Evolutionary conservation across 805 yeast species (phyloP).

Genomic region (Wickerhamomyces mucosus): DNA sequence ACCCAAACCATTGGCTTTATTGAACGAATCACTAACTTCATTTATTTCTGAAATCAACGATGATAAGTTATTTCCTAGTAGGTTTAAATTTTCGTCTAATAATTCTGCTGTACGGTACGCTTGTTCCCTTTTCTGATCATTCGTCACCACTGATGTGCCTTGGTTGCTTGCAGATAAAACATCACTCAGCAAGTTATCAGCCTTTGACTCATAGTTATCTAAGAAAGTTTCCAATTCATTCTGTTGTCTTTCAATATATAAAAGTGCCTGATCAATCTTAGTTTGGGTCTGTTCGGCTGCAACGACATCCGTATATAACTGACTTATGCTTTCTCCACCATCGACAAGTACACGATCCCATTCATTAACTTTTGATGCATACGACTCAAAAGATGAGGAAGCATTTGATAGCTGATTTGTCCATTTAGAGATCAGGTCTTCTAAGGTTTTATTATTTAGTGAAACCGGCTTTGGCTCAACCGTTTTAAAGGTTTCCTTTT

Average conservation of each 20-base stretch:
- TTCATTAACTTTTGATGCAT: constrained; percentile 61
- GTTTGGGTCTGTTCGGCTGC: constrained; percentile 80
- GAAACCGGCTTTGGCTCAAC: constrained; percentile 63
- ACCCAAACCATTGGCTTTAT: constrained; percentile 43
- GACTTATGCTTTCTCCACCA: constrained; percentile 78
- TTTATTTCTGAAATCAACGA: constrained; percentile 76
- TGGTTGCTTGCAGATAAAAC: constrained; percentile 20
- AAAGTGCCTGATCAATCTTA: constrained; percentile 78
- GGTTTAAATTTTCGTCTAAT: constrained; percentile 71
- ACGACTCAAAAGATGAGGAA: constrained; percentile 62
- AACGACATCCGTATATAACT: constrained; percentile 65
- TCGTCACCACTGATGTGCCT: constrained; percentile 32
- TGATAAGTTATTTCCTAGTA: constrained; percentile 65
- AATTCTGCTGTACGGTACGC: constrained; percentile 84
- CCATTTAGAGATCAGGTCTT: constrained; percentile 91
- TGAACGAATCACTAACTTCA: constrained; percentile 71
- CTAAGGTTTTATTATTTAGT: constrained; percentile 83
- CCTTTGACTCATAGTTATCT: constrained; percentile 60
- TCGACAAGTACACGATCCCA: constrained; percentile 84
- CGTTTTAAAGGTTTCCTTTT: constrained; percentile 38
- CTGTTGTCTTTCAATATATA: constrained; percentile 85
- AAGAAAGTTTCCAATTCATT: constrained; percentile 79
- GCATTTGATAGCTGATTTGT: constrained; percentile 73
- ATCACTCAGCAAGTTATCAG: constrained; percentile 27
- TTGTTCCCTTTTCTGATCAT: constrained; percentile 82